Base-by-base conservation (phyloP, 2,329 filamentous ascomycete species). In the Pestalotiopsis sp. region DNA sequence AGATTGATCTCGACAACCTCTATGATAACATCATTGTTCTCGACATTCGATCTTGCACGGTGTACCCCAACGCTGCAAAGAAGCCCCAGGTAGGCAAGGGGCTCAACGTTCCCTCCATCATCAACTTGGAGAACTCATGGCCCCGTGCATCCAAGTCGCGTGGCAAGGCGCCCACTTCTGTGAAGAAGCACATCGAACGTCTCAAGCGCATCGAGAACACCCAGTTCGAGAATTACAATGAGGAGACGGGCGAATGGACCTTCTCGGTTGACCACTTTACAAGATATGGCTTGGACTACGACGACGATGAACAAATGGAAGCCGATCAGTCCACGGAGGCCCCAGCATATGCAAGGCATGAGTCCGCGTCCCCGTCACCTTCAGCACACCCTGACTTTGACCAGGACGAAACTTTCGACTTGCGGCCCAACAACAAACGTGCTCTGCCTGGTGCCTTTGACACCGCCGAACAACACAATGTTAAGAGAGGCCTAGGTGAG, bases 181-280 rank as follows among this genome's bases (percentile, higher is more conserved):
- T 94, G 71, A 87, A 91, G 49, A 97, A 94, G 81, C 96, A 99
- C 79, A 82, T 98, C 67, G 89, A 92, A 70, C 91, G 93, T 66
- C 88, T 99, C 27, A 92, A 90, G 84, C 89, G 88, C 69, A 94
- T 98, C 49, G 83, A 84, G 9, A 91, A 93, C 78, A 98, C 96
- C 0, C 89, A 90, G 3, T 98, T 97, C 75, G 85, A 95, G 74
- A 86, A 87, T 74, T 99, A 98, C 79, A 88, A 97, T 71, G 84
- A 86, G 68, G 86, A 93, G 1, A 94, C 90, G 65, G 96, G 95
- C 65, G 88, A 93, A 61, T 99, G 97, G 97, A 88, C 89, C 14
- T 99, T 99, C 83, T 90, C 86, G 11, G 96, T 99, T n/a, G 91
- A 95, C 76, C 96, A 99, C 80, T 99, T 97, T 79, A 98, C 95